A percentile compares a stretch with the other conserved stretches of the same genome.
Evolutionary conservation across 2,329 filamentous ascomycete genomes (phyloP).

Genomic region (Ophiostoma ulmi): DNA sequence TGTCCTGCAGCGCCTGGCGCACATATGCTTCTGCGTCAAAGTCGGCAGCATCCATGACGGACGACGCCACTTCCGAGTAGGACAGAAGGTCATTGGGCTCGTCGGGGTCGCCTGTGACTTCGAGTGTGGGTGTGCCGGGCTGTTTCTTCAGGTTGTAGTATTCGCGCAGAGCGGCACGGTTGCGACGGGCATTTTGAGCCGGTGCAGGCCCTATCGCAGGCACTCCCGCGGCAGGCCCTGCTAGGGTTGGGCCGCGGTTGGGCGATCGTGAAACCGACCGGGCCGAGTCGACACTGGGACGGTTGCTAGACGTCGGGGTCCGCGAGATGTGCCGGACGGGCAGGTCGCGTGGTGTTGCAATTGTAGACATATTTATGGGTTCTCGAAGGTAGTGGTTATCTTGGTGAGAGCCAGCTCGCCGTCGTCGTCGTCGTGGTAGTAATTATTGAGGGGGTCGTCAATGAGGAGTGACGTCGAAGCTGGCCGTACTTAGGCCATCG

Average conservation of each 20-base stretch:
- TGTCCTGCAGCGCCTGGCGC: constrained; percentile 53
- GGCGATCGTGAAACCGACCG: constrained; percentile 58
- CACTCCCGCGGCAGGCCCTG: constrained; percentile 28
- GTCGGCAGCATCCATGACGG: constrained; percentile 66
- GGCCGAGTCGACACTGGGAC: constrained; percentile 64
- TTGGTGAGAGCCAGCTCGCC: background rate
- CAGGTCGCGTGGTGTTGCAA: constrained; percentile 57
- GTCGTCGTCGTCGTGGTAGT: background rate
- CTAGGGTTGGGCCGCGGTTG: constrained; percentile 35
- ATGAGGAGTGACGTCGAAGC: background rate
- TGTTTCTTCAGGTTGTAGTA: constrained; percentile 78
- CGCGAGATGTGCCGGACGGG: constrained; percentile 52
- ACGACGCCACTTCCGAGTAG: constrained; percentile 54
- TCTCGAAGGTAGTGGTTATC: no score
- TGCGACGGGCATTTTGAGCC: constrained; percentile 45
- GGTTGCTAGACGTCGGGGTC: constrained; percentile 68
- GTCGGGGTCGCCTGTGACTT: constrained; percentile 39
- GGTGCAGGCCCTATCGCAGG: constrained; percentile 22
- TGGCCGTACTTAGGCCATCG: background rate
- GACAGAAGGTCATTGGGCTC: constrained; percentile 12
- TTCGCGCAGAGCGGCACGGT: constrained; percentile 82
- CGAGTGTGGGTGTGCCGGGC: constrained; percentile 36
- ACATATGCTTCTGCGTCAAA: constrained; percentile 73
- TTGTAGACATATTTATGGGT: constrained; percentile 53
- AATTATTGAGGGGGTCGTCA: background rate